These are phyloP conservation scores for Petunia hybrid DNA, from an alignment of 305 asterid species.

Conservation along the genomic window DNA sequence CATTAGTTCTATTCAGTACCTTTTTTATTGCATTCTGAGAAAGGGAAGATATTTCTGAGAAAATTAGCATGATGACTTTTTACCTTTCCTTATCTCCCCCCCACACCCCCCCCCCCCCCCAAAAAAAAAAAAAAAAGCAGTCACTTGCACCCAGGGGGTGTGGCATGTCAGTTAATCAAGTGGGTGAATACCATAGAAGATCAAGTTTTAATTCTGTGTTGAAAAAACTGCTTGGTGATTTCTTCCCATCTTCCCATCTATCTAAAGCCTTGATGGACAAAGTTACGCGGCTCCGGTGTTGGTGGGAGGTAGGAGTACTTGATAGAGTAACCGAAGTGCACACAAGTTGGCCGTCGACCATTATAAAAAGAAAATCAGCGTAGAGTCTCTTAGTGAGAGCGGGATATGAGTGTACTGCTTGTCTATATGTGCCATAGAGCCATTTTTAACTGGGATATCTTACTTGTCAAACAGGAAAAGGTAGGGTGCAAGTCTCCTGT, in stretches of 20 bases:
- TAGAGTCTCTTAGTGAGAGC: not conserved
- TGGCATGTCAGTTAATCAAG: not conserved
- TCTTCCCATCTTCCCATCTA: not conserved
- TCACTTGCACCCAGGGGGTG: too few relatives aligned
- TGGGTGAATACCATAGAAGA: not conserved
- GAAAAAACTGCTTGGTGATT: not conserved
- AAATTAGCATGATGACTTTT: slow-evolving; percentile 6
- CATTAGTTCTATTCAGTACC: not conserved
- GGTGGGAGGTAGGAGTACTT: not conserved
- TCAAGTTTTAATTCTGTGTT: not conserved
- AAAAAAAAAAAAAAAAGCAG: too few relatives aligned
- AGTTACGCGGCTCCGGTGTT: not conserved
- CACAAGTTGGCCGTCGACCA: not conserved
- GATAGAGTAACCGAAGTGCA: not conserved
- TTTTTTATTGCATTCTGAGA: not conserved
- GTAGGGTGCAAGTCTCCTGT: slow-evolving; percentile 71
- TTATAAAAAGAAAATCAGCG: not conserved
- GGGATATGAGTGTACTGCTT: not conserved
- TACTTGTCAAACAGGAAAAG: slow-evolving; percentile 54
- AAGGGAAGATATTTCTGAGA: not conserved
- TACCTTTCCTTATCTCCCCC: too few relatives aligned
- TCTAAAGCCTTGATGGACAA: not conserved
- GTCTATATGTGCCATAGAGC: not conserved
- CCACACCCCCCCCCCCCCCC: too few relatives aligned
- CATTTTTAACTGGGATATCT: slow-evolving; percentile 3